Evolutionary conservation across 1,284 basidiomycete genomes (phyloP), one percentile per base, ranked within the genome.

Genomic region (Microstroma glucosiphilum): DNA sequence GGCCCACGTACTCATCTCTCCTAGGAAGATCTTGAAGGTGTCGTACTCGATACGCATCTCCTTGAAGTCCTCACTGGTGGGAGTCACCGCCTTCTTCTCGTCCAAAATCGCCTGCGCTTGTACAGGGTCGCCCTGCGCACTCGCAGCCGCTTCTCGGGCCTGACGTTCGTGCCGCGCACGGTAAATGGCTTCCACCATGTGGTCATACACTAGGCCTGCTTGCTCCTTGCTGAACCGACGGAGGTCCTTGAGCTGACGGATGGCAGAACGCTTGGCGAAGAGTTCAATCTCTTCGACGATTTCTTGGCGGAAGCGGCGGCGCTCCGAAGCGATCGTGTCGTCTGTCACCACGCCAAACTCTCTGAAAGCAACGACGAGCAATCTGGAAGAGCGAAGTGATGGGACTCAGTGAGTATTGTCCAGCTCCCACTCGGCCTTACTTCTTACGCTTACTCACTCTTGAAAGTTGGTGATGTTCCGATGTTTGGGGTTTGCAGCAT

Each of bases 401-500:
- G 51, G 7, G 51, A 6, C 7, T 15, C 8, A 6, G 19, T 54
- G 17, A 21, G 51, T 54, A 26, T 54, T 6, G 6, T 6, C 13
- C 17, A 48, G 43, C 43, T 21, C 4, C 43, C 17, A 4, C 15
- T 21, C 43, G 3, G 43, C 43, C 17, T 17, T 12, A 17, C 43
- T 6, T 21, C 15, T 48, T 48, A 21, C 21, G 6, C 17, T 7
- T 25, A 54, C 51, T 21, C 25, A 54, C 81, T 98, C 93, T 80
- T 98, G 96, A 84, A 99, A 99, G 66, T 91, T 89, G 21, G 94
- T 97, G 73, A 98, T 96, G 49, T 92, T 91, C 19, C 92, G 89
- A 7, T 91, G 87, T 21, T 92, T 88, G 2, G 93, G 89, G 73
- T 98, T 93, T 2, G 84, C 80, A 42, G 94, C 91, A 66, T 88